Base-by-base conservation (phyloP, 345 rosid genomes). In the Camelina sativa region DNA sequence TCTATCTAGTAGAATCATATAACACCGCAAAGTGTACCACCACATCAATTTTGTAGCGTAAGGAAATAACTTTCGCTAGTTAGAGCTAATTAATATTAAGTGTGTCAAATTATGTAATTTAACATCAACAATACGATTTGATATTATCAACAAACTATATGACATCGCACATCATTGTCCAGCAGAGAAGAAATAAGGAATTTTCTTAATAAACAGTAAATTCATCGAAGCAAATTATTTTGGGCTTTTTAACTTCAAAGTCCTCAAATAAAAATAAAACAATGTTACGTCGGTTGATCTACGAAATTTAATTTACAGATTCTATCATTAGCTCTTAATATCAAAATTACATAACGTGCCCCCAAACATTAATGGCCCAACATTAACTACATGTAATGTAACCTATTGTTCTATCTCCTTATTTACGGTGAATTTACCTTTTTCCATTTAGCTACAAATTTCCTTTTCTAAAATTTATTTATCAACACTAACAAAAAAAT, bases 261-360 rank as follows among this genome's bases (percentile, higher is more conserved):
- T 15, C 32, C 57, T 54, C 37, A 22, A 53, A 11, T 52, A 22
- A 50, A 50, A 3, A 8, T 8, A 8, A 51, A 19, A 51, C 25
- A 23, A 23, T 23, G 25, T 23, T 23, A 23, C 23, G n/a, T n/a
- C n/a, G n/a, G 25, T 23, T 23, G 25, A 23, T 23, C 3, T 23
- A 23, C 25, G 25, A 23, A 23, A 23, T 23, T 23, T 23, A 23
- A 23, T 23, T 23, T 2, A 25, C 13, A 11, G 8, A 54, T 23
- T 52, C n/a, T 3, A 11, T 52, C 56, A 51, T 51, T 51, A 51
- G 56, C 56, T 51, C 23, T 51, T 51, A 51, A 20, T 51, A 19
- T 10, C 13, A 19, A 19, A 19, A 32, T 51, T 51, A 19, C 16
- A 11, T 52, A 52, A 52, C 32, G 12, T 52, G 57, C 32, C 13